Evolutionary conservation across 1,139 yeast genomes (phyloP), one percentile per base, ranked within the genome.

Genomic region (Debaryomycetaceae sp.): DNA sequence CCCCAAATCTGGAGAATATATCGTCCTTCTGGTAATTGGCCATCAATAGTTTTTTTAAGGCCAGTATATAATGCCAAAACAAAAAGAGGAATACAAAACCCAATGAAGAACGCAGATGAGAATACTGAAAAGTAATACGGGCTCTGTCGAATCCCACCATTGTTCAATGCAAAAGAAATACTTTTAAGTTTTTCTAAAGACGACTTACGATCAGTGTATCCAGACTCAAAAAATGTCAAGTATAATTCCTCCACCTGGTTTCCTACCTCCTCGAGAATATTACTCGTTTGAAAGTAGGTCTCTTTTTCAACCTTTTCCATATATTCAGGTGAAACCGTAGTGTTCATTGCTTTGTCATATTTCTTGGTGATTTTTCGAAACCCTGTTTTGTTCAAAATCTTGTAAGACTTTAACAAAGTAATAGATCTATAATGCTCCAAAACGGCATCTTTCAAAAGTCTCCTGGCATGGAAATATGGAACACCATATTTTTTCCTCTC

Each of bases 301-400:
- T 61, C 52, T 35, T 72, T 69, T 45, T 72, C 76, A 9, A 87
- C 74, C 43, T 74, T 78, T 18, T 71, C 73, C 83, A 87, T 76
- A 55, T 83, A 89, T 2, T 58, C 52, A 1, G 67, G 63, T 22
- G 82, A 69, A 15, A 81, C 63, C 2, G 67, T 51, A 4, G 80
- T 71, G 14, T 67, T 60, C 14, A 84, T 73, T 4, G 83, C 70
- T 53, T 92, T 92, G 63, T 92, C 98, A 56, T 79, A 89, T 60
- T 92, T 92, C 56, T 92, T 92, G 41, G 89, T 73, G 55, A 92
- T 82, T 54, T 92, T 92, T 42, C 96, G 75, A 52, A 91, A 81
- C 0, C 95, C 98, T 0, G 96, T 89, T 30, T 89, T 73, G 60
- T 92, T 92, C 50, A 91, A 63, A 34, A 82, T 73, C 47, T 87